phyloP scores from a whole-genome alignment of 495 filamentous ascomycete genomes.

The Penicillium antarcticum region DNA sequence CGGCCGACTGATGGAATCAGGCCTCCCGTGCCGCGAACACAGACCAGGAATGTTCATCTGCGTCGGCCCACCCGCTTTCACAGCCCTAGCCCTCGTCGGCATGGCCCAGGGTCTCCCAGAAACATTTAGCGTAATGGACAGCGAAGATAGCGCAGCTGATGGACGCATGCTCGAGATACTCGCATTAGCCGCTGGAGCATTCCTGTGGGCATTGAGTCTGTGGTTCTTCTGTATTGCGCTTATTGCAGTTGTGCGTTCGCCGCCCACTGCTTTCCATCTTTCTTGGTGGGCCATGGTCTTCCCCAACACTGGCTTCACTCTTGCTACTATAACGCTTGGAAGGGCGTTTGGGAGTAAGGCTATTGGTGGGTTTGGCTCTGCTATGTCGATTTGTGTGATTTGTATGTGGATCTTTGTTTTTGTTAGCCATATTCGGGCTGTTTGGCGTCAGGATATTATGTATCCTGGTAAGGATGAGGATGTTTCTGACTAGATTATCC shows the following conservation, averaged over 20 bases:
- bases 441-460: constrained; percentile 52
- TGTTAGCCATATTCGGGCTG: constrained; percentile 50
- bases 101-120: constrained; percentile 51
- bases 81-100: constrained; percentile 63
- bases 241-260: constrained; percentile 50
- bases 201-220: constrained; percentile 66
- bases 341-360: constrained; percentile 36
- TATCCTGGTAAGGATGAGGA: constrained; percentile 65
- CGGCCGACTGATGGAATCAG: constrained; percentile 56
- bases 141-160: constrained; percentile 27
- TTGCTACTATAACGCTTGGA: constrained; percentile 46
- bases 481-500: constrained; percentile 25
- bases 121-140: constrained; percentile 30
- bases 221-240: constrained; percentile 68
- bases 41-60: constrained; percentile 70
- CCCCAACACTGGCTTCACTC: constrained; percentile 45
- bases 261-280: constrained; percentile 47
- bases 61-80: constrained; percentile 66
- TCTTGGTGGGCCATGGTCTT: constrained; percentile 53
- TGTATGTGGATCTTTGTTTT: constrained; percentile 57
- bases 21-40: constrained; percentile 47
- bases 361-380: constrained; percentile 36
- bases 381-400: constrained; percentile 50
- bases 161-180: constrained; percentile 42
- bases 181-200: constrained; percentile 51